Conservation (phyloP, 1,284 basidiomycete species). For the Phellinidium pouzarii region DNA sequence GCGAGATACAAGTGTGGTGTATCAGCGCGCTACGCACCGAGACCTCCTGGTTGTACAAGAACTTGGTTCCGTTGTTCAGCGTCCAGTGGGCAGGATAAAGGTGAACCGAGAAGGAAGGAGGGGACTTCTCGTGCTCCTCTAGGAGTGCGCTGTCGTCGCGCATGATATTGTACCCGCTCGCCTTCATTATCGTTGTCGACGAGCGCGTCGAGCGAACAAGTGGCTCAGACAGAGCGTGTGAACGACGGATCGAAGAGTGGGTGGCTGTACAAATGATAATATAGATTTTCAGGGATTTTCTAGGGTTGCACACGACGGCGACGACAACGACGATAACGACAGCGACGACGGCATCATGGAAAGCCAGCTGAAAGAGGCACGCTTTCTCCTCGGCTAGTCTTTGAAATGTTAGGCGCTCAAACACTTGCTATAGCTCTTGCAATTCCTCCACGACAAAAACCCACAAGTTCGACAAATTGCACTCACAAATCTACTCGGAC, state of each 20-base stretch:
- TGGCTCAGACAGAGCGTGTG: background rate
- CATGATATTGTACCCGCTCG: conserved; percentile 56
- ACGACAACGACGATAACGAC: background rate
- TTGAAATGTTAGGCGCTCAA: background rate
- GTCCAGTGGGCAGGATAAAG: conserved; percentile 73
- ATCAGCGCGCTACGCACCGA: conserved; percentile 40
- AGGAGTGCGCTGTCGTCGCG: conserved; percentile 54
- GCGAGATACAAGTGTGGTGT: conserved; percentile 4
- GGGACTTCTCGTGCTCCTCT: conserved; percentile 44
- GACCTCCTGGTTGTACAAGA: conserved; percentile 69
- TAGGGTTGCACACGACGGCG: too few species aligned
- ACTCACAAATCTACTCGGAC: conserved; percentile 74
- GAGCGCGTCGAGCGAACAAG: conserved; percentile 1
- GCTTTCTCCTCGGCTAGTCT: background rate
- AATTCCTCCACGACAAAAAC: conserved; percentile 83
- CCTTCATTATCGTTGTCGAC: conserved; percentile 8
- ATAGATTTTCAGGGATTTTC: background rate
- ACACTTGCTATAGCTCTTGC: conserved; percentile 52
- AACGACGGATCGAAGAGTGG: conserved; percentile 1
- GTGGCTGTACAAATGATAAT: conserved; percentile 8
- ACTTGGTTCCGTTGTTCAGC: conserved; percentile 65
- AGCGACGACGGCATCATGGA: conserved; percentile 2
- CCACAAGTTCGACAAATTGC: conserved; percentile 85
- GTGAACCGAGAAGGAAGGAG: conserved; percentile 69
- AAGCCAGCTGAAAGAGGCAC: conserved; percentile 11